Evolutionary conservation across 2,329 filamentous ascomycete species (phyloP).

Genomic region (Laburnicola sp.): DNA sequence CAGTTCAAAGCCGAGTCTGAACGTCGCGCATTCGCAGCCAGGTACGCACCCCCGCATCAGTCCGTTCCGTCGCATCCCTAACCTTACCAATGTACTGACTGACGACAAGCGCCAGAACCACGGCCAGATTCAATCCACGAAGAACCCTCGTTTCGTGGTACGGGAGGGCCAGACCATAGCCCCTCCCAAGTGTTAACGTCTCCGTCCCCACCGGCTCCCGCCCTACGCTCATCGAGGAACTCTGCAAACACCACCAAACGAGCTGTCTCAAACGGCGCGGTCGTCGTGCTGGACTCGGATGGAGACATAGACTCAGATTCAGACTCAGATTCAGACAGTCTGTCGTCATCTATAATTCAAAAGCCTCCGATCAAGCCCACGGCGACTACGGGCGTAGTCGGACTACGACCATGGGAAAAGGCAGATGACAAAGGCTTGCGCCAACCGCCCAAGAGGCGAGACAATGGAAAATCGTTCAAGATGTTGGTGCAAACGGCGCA

Average conservation of each 20-base stretch:
- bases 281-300: constrained; percentile 66
- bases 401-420: constrained; percentile 9
- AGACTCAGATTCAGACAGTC: constrained; percentile 52
- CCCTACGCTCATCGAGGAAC: constrained; percentile 31
- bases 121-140: too few species aligned
- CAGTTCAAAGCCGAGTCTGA: constrained; percentile 18
- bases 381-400: constrained; percentile 6
- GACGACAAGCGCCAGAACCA: too few species aligned
- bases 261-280: constrained; percentile 57
- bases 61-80: neutral
- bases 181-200: too few species aligned
- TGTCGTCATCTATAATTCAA: constrained; percentile 22
- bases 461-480: constrained; percentile 23
- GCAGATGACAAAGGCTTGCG: constrained; percentile 25
- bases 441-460: constrained; percentile 23
- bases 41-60: constrained; percentile 16
- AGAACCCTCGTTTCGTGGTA: too few species aligned
- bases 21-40: constrained; percentile 26
- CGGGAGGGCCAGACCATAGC: too few species aligned
- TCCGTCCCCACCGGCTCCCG: constrained; percentile 8
- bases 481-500: constrained; percentile 29
- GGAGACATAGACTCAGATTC: constrained; percentile 60
- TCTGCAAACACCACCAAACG: constrained; percentile 49
- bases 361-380: constrained; percentile 15
- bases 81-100: neutral